Conservation (phyloP, 495 filamentous ascomycete species). For the Lindgomyces ingoldianus region DNA sequence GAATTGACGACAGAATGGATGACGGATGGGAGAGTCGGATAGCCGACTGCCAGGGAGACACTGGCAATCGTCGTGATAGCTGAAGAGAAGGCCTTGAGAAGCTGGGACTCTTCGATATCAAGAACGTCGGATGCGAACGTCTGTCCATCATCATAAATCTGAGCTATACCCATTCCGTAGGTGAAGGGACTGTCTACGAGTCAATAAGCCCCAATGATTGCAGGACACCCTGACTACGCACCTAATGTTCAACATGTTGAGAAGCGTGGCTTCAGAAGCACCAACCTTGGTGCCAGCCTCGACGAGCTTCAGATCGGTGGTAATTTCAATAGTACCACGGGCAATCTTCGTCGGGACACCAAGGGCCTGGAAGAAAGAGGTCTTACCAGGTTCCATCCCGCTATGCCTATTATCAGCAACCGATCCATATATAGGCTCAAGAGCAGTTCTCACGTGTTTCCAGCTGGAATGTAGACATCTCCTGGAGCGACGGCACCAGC, state of each 20-base stretch:
- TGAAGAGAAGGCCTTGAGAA: constrained; percentile 77
- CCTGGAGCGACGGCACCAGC: constrained; percentile 90
- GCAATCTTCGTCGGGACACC: constrained; percentile 99
- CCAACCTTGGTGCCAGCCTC: constrained; percentile 92
- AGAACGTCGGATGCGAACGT: constrained; percentile 79
- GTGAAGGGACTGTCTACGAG: constrained; percentile 70
- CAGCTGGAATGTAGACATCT: constrained; percentile 78
- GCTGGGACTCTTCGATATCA: constrained; percentile 90
- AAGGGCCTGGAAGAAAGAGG: constrained; percentile 99
- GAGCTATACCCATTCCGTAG: constrained; percentile 93
- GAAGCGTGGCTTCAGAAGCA: constrained; percentile 94
- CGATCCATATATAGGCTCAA: background rate
- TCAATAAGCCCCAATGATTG: background rate
- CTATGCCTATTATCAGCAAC: constrained; percentile 56
- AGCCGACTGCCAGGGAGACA: constrained; percentile 87
- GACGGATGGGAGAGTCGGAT: constrained; percentile 94
- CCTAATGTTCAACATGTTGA: constrained; percentile 99
- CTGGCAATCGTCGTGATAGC: constrained; percentile 85
- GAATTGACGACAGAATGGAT: constrained; percentile 92
- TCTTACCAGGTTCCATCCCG: constrained; percentile 99
- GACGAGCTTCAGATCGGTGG: constrained; percentile 94
- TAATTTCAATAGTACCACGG: constrained; percentile 99
- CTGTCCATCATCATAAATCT: constrained; percentile 97
- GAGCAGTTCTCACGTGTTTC: constrained; percentile 52
- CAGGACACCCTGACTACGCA: background rate